A percentile compares a stretch with the other conserved stretches of the same genome.
Evolutionary conservation across 192 early-diverging fungal genomes (phyloP).

Genomic region (Coemansia sp.): DNA sequence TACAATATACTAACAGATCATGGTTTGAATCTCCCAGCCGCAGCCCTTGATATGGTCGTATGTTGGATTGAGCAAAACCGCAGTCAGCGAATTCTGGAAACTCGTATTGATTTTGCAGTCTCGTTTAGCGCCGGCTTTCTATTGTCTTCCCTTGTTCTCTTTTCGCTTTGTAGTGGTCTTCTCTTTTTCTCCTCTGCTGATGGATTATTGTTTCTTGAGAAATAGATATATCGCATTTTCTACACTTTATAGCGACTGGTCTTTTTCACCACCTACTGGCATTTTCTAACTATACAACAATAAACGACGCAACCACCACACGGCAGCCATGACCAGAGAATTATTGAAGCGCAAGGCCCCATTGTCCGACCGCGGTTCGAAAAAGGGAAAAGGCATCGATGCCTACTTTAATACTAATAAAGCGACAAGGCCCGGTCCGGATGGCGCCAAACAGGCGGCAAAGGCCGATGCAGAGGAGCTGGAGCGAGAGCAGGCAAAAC

Average conservation of each 20-base stretch:
- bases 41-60: too few species aligned
- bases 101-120: background rate
- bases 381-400: slow-evolving; percentile 12
- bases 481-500: background rate
- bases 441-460: too few species aligned
- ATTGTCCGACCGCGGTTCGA: background rate
- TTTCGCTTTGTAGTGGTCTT: too few species aligned
- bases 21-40: too few species aligned
- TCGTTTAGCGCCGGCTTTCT: background rate
- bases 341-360: slow-evolving; percentile 1
- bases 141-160: too few species aligned
- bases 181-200: background rate
- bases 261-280: background rate
- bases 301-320: background rate
- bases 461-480: background rate
- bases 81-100: too few species aligned
- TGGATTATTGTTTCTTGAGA: background rate
- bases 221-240: background rate
- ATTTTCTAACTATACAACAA: background rate
- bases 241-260: background rate
- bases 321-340: slow-evolving; percentile 1
- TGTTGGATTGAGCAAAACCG: too few species aligned
- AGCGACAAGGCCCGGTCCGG: background rate
- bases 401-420: slow-evolving; percentile 22
- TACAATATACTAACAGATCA: too few species aligned